Conservation (phyloP, 306 rosid species). For the Corylus americana region DNA sequence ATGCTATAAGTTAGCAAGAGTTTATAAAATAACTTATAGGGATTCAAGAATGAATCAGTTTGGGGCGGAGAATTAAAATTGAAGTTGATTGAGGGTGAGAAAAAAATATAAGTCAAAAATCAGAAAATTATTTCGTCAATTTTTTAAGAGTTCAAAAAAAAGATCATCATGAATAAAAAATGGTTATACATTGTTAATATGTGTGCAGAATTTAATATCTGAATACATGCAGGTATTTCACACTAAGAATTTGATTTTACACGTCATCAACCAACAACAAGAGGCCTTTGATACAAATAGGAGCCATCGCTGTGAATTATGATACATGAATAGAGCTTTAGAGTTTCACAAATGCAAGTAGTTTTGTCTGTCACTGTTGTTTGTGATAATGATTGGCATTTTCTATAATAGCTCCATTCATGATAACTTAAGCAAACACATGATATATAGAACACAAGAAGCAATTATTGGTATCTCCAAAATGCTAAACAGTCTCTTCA, state of each 20-base stretch:
- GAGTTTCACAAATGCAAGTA: background rate
- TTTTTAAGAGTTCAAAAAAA: no score
- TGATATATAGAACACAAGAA: slow-evolving; percentile 1
- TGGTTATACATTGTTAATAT: no score
- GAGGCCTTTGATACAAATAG: background rate
- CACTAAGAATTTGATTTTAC: background rate
- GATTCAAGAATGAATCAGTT: background rate
- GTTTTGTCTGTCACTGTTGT: background rate
- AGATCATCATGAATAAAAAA: no score
- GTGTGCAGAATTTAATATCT: no score
- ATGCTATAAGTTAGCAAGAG: background rate
- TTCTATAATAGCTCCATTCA: background rate
- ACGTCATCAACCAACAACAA: background rate
- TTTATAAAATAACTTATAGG: background rate
- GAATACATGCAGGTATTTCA: background rate
- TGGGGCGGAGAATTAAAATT: background rate
- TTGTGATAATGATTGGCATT: background rate
- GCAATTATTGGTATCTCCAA: slow-evolving; percentile 8
- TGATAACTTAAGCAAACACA: background rate
- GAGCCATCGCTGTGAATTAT: slow-evolving; percentile 7
- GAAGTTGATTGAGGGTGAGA: background rate
- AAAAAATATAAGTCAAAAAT: background rate
- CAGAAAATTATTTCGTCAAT: background rate
- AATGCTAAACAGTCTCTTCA: slow-evolving; percentile 6
- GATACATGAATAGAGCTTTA: slow-evolving; percentile 3